Evolutionary conservation across 257 asterid genomes (phyloP), one percentile per base, ranked within the genome.

Genomic region (Plantago elongata): DNA sequence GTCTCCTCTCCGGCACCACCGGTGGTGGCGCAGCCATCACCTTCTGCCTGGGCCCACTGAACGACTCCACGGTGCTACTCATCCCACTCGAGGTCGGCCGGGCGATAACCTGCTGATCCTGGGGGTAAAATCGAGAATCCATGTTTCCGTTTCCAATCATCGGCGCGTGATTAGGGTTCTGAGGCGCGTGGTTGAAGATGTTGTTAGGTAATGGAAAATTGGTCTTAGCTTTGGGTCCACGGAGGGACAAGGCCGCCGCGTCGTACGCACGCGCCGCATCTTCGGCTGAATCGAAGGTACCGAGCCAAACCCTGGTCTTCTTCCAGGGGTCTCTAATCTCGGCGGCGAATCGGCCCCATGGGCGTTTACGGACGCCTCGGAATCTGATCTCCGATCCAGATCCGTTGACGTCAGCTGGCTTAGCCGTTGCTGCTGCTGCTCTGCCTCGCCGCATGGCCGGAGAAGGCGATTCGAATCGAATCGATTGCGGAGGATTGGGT

Each of bases 51-150:
- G 87, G 94, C 18, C 90, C 90, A 45, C 90, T 83, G 46, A 83
- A 83, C 0, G 88, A 83, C 69, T 85, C 94, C 47, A 85, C 84
- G n/a, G 88, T 85, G 71, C 88, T 83, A 76, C 94, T 85, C 95
- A 85, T 81, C 22, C 90, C 72, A 64, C 95, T 86, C 0, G 79
- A 77, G 18, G 86, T 73, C 17, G 88, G 84, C 65, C 88, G 51
- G 48, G 69, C 75, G 22, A 81, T 55, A 22, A 77, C 60, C 30
- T 61, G 77, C 3, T 61, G 52, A 83, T 69, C 14, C 81, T 70
- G 37, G 74, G 72, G 64, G 69, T 43, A 72, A 69, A 76, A 61
- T 74, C 82, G 49, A 62, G 65, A 61, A 51, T 70, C 71, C 50
- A 40, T 70, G 51, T 42, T 54, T 15, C 40, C 40, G 51, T 42